A percentile compares a stretch with the other conserved stretches of the same genome.
Conservation (phyloP, 164 flowering plant genomes). For the Vitis labrusca region DNA sequence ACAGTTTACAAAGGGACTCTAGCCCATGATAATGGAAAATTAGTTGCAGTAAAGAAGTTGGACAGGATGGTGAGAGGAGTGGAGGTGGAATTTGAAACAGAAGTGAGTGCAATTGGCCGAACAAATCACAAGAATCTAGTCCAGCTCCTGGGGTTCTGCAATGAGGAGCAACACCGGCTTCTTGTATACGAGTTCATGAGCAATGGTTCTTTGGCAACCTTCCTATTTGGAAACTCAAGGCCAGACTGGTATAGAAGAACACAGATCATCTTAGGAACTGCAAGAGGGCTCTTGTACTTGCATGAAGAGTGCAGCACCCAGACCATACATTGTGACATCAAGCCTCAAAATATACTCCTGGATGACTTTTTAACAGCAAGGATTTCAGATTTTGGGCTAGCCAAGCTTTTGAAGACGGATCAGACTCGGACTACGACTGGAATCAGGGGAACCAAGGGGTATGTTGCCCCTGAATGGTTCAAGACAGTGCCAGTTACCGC, state of each 20-base stretch:
- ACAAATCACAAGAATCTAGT: slow-evolving; percentile 31
- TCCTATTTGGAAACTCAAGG: slow-evolving; percentile 10
- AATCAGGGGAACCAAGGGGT: slow-evolving; percentile 24
- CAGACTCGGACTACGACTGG: slow-evolving; percentile 20
- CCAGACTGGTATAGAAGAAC: slow-evolving; percentile 18
- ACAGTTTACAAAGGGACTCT: slow-evolving; percentile 24
- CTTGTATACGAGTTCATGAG: slow-evolving; percentile 22
- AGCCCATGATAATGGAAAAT: not conserved
- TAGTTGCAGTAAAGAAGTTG: slow-evolving; percentile 28
- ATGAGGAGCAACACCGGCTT: slow-evolving; percentile 23
- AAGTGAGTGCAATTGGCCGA: slow-evolving; percentile 21
- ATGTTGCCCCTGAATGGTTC: slow-evolving; percentile 28
- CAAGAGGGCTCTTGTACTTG: slow-evolving; percentile 20
- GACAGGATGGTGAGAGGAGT: slow-evolving; percentile 13
- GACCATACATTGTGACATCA: slow-evolving; percentile 26
- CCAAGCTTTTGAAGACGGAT: slow-evolving; percentile 18
- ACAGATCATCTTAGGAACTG: slow-evolving; percentile 8
- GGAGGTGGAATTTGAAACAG: slow-evolving; percentile 29
- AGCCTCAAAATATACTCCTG: slow-evolving; percentile 26
- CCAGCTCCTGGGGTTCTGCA: slow-evolving; percentile 27
- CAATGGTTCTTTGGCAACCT: slow-evolving; percentile 19
- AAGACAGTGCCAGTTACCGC: slow-evolving; percentile 16
- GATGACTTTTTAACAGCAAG: slow-evolving; percentile 13
- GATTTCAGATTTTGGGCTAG: slow-evolving; percentile 17
- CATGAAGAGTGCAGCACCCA: slow-evolving; percentile 28